Evolutionary conservation across 352 stramenopile species (phyloP), one percentile per base, ranked within the genome.

Genomic region (Pythium scleroteichum): DNA sequence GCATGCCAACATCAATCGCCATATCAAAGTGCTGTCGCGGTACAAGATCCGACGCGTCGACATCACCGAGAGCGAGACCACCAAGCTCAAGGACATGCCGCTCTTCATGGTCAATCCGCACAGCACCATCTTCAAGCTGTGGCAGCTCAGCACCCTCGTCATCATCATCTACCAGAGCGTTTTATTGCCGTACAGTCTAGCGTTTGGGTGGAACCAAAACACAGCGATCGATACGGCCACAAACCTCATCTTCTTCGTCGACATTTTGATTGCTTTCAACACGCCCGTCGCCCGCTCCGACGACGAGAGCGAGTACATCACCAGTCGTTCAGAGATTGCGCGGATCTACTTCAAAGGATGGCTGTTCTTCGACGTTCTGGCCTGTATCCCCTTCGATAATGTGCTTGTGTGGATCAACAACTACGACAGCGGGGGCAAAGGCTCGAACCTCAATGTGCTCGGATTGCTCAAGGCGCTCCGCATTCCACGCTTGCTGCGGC

Each of bases 81-180:
- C 58, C 8, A 59, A 71, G 3, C 44, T 85, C 4, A 75, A 73
- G 29, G 77, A 77, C 33, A 53, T 88, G 5, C 71, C 71, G 4
- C 63, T 46, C 14, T 56, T 90, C 40, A 79, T 93, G 71, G 76
- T 90, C 20, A 87, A 92, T 20, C 82, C 84, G 0, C 78, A 90
- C 53, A 87, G 76, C 47, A 76, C 56, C 0, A 6, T 87, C 39
- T 93, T 79, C 71, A 90, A 90, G 49, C 53, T 88, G 7, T 93
- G 84, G 84, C 84, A 93, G 39, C 61, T 93, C 53, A 56, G 71
- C 4, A 93, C 84, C 9, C 66, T 93, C 16, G 16, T 84, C 23
- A 72, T 92, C 23, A 90, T 93, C 53, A 76, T 93, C 13, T 90
- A 93, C 47, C 84, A 93, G 61, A 90, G 78, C 44, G 58, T 93